Base-by-base conservation (phyloP, 23 red algal species). In the Pyropia haitanensis region DNA sequence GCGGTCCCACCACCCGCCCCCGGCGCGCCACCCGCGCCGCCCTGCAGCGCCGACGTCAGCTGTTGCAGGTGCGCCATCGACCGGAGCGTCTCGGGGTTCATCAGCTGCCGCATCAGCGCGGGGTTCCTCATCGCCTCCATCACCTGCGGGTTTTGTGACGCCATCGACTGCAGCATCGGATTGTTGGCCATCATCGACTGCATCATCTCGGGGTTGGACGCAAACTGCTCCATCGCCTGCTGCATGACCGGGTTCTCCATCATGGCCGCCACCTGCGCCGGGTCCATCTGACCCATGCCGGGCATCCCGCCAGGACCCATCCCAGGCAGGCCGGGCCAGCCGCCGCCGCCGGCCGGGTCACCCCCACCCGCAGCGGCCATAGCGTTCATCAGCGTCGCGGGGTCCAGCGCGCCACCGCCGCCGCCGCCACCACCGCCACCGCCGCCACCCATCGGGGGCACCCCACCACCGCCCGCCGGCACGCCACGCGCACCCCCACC, bases 121-220 rank as follows among this genome's bases (percentile, higher is more conserved):
- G 86, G 81, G 67, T 98, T 87, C 44, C 79, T 69, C 16, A 98
- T 49, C 50, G 80, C 64, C 31, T 73, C 63, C 27, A 65, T 74
- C 73, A 98, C 66, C 63, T 98, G 74, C 26, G 94, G 94, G 58
- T 98, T 90, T 28, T 26, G 58, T 30, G 78, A 73, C 3, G 72
- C 51, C 53, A 82, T 70, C n/a, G 76, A 63, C 64, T 72, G 70
- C 14, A 98, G 24, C 46, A 68, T 74, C 17, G 94, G 87, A 51
- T 98, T 81, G 23, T 53, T 63, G 1, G 58, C 68, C 28, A 96
- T 63, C 60, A 89, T 85, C 5, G 76, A 56, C 34, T 83, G 70
- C 29, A 90, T 48, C 62, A 91, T 86, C 27, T 90, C 67, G 21
- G 85, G 77, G 50, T 89, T 65, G 12, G 54, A 72, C 22, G 91